These are phyloP conservation scores for Eutrema heterophyllum DNA, from an alignment of 345 rosid genomes.

Conservation along the genomic window DNA sequence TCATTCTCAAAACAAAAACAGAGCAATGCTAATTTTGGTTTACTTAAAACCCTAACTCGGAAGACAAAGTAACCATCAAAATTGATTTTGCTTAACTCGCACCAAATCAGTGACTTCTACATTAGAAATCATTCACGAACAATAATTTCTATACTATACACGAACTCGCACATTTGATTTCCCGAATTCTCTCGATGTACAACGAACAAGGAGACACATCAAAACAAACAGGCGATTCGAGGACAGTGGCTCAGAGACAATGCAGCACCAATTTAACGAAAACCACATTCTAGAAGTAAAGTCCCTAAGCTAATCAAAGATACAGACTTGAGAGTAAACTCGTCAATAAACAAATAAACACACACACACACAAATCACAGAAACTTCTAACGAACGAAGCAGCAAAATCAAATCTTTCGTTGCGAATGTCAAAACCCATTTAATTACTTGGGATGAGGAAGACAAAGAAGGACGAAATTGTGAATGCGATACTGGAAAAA, in stretches of 20 bases:
- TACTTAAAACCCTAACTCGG: neutral
- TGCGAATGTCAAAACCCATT: neutral
- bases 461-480: neutral
- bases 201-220: neutral
- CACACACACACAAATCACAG: neutral
- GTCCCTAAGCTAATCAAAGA: neutral
- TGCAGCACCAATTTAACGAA: neutral
- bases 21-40: neutral
- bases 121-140: neutral
- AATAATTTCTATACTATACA: neutral
- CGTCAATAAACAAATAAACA: neutral
- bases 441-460: neutral
- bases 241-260: neutral
- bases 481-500: neutral
- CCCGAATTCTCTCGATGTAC: neutral
- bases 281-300: neutral
- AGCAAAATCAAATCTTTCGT: conserved; percentile 15
- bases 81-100: neutral
- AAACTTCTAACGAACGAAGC: neutral
- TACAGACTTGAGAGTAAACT: neutral
- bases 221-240: neutral
- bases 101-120: conserved; percentile 8
- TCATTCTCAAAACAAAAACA: neutral
- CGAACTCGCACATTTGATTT: neutral
- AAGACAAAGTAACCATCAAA: neutral